phyloP scores from a whole-genome alignment of 805 yeast genomes.

The Wickerhamomyces canadensis region DNA sequence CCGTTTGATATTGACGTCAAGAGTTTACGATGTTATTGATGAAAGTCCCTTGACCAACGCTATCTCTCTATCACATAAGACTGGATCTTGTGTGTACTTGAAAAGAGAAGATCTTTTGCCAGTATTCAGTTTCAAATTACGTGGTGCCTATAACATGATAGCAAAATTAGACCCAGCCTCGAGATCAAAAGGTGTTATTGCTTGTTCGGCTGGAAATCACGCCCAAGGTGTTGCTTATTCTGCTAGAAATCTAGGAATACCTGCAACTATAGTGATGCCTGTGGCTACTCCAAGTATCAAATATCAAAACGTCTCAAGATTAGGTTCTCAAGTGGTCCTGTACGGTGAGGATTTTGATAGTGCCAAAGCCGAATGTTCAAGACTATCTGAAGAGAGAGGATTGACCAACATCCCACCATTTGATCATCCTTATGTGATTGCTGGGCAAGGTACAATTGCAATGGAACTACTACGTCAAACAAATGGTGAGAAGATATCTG shows the following conservation, averaged over 20 bases:
- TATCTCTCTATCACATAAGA: slow-evolving; percentile 62
- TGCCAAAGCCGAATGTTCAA: slow-evolving; percentile 86
- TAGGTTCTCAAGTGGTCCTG: slow-evolving; percentile 92
- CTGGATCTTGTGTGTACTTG: slow-evolving; percentile 69
- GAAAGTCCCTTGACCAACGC: slow-evolving; percentile 86
- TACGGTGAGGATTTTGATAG: slow-evolving; percentile 92
- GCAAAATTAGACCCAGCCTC: slow-evolving; percentile 64
- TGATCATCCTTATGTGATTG: slow-evolving; percentile 95
- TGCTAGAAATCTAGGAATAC: slow-evolving; percentile 77
- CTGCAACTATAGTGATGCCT: slow-evolving; percentile 98
- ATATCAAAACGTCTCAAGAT: slow-evolving; percentile 81
- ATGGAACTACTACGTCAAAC: slow-evolving; percentile 88
- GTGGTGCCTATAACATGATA: slow-evolving; percentile 98
- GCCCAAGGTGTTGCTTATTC: slow-evolving; percentile 98
- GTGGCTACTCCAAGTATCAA: slow-evolving; percentile 94
- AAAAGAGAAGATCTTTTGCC: slow-evolving; percentile 94
- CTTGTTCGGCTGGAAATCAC: slow-evolving; percentile 98
- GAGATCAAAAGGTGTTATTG: slow-evolving; percentile 83
- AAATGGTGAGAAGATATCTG: slow-evolving; percentile 67
- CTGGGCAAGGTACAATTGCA: slow-evolving; percentile 98
- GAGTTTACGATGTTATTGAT: slow-evolving; percentile 91
- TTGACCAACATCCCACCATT: slow-evolving; percentile 95
- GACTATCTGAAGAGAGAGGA: slow-evolving; percentile 64
- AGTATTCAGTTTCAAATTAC: slow-evolving; percentile 89
- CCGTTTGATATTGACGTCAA: slow-evolving; percentile 80